These are phyloP conservation scores for Solanum appendiculatum DNA, from an alignment of 257 asterid genomes.

Conservation along the genomic window DNA sequence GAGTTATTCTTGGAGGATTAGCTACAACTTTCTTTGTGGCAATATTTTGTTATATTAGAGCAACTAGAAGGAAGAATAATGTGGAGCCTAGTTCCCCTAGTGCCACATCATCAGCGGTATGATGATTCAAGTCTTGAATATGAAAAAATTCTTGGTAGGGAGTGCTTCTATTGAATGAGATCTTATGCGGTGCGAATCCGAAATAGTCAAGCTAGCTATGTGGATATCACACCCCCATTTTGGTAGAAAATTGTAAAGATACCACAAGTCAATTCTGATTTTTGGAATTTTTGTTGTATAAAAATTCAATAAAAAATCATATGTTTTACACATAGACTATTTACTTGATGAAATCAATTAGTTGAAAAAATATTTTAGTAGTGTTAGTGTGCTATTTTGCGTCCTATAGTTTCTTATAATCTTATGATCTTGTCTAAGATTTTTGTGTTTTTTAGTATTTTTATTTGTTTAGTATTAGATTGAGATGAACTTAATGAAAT, in stretches of 20 bases:
- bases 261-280: not conserved
- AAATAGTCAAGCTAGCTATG: rapidly evolving
- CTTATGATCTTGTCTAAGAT: not conserved
- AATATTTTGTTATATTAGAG: slow-evolving; percentile 54
- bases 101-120: not conserved
- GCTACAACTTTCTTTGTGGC: slow-evolving; percentile 37
- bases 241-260: not conserved
- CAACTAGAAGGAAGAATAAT: slow-evolving; percentile 30
- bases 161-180: too few relatives aligned
- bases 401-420: not conserved
- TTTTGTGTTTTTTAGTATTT: not conserved
- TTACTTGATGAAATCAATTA: not conserved
- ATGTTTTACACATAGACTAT: not conserved
- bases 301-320: not conserved
- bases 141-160: not conserved
- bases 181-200: rapidly evolving
- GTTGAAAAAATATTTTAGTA: not conserved
- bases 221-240: not conserved
- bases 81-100: slow-evolving; percentile 12
- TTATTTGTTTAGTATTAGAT: not conserved
- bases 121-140: not conserved
- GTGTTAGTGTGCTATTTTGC: not conserved
- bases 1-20: slow-evolving; percentile 25
- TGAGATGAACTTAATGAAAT: not conserved
- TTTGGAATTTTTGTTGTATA: not conserved